Evolutionary conservation across 2,329 filamentous ascomycete species (phyloP).

Genomic region (Aschersonia sp.): DNA sequence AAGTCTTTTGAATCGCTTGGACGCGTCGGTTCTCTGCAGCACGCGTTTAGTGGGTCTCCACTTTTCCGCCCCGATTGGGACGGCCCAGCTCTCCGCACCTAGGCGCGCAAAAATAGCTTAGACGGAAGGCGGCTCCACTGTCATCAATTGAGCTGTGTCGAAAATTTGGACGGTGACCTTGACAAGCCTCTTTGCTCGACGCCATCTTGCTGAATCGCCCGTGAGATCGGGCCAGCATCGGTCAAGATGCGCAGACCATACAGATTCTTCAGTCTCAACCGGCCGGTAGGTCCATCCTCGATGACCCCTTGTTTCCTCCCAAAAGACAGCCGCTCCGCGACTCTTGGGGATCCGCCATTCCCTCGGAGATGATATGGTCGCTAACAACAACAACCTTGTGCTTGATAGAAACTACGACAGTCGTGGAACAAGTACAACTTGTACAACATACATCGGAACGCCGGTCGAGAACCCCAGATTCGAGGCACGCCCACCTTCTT

Average conservation of each 20-base stretch:
- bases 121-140: no score
- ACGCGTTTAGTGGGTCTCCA: slow-evolving; percentile 13
- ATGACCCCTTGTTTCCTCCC: background rate
- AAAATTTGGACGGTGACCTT: slow-evolving; percentile 13
- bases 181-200: background rate
- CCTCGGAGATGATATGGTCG: background rate
- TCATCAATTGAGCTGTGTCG: slow-evolving; percentile 10
- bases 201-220: slow-evolving; percentile 2
- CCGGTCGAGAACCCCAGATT: slow-evolving; percentile 15
- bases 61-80: background rate
- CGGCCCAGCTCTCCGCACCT: slow-evolving; percentile 8
- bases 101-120: background rate
- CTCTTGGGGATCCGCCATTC: no score
- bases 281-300: slow-evolving; percentile 35
- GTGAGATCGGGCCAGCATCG: slow-evolving; percentile 11
- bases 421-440: slow-evolving; percentile 97
- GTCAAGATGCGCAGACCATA: slow-evolving; percentile 37
- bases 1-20: background rate
- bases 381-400: background rate
- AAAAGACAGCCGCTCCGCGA: no score
- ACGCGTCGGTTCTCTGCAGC: slow-evolving; percentile 4
- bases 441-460: slow-evolving; percentile 56
- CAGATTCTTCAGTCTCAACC: slow-evolving; percentile 52
- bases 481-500: slow-evolving; percentile 56
- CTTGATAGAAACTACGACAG: slow-evolving; percentile 69